These are phyloP conservation scores for Komagataella phaffii DNA, from an alignment of 805 yeast genomes.

Conservation along the genomic window DNA sequence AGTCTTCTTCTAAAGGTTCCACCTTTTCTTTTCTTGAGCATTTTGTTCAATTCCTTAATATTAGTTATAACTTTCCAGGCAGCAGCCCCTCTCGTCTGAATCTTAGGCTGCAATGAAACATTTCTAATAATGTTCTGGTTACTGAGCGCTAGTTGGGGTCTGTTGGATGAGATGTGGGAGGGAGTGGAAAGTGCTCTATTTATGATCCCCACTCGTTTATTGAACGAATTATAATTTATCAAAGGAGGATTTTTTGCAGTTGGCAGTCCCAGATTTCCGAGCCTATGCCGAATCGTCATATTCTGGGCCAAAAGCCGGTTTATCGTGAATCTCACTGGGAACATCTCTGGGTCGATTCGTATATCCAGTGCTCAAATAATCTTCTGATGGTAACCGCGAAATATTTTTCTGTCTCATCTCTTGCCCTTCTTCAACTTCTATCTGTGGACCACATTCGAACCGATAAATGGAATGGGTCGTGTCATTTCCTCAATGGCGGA, in stretches of 20 bases:
- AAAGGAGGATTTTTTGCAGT: neutral
- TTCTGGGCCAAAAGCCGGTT: neutral
- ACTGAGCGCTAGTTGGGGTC: neutral
- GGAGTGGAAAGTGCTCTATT: neutral
- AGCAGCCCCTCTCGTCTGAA: constrained; percentile 11
- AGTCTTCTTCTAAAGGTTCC: constrained; percentile 30
- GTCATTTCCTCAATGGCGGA: neutral
- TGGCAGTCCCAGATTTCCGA: neutral
- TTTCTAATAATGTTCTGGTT: neutral
- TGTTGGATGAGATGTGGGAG: neutral
- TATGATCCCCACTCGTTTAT: neutral
- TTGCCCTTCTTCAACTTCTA: neutral
- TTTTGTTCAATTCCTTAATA: constrained; percentile 10
- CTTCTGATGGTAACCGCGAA: neutral
- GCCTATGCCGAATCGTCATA: neutral
- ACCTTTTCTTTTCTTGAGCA: constrained; percentile 20
- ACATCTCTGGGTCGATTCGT: neutral
- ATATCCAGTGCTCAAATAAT: neutral
- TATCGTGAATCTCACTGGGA: neutral
- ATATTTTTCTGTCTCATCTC: neutral
- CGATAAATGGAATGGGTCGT: neutral
- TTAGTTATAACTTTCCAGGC: constrained; percentile 20
- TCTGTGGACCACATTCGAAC: neutral
- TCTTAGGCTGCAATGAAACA: neutral
- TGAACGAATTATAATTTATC: neutral